phyloP scores from a whole-genome alignment of 305 asterid species.

The Withania somnifera region DNA sequence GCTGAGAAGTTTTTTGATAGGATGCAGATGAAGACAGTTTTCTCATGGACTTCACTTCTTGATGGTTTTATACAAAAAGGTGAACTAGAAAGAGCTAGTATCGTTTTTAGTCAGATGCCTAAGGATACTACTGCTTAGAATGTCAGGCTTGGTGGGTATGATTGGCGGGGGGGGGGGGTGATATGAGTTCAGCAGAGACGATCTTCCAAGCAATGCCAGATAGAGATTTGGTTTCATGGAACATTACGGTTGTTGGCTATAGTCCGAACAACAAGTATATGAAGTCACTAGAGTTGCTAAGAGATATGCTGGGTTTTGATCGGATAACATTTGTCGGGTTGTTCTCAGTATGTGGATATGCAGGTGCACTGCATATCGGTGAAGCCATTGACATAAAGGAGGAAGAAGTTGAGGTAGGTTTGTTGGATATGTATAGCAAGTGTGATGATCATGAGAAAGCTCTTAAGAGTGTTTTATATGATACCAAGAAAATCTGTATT shows the following conservation, averaged over 20 bases:
- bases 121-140: conserved; percentile 18
- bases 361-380: conserved; percentile 5
- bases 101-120: conserved; percentile 13
- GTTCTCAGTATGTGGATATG: conserved; percentile 12
- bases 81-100: conserved; percentile 3
- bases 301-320: conserved; percentile 5
- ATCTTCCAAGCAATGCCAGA: conserved; percentile 14
- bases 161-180: too few species aligned
- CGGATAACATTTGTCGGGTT: conserved; percentile 8
- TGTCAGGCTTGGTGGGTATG: conserved; percentile 17
- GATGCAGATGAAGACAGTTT: neutral
- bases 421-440: conserved; percentile 13
- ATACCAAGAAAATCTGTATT: neutral
- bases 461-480: neutral
- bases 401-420: conserved; percentile 3
- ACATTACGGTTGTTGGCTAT: conserved; percentile 16
- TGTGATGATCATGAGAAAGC: conserved; percentile 5
- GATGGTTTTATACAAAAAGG: conserved; percentile 12
- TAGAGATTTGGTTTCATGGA: conserved; percentile 22
- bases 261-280: conserved; percentile 3
- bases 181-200: conserved; percentile 6
- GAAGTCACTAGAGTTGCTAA: conserved; percentile 5
- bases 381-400: conserved; percentile 9
- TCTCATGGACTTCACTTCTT: conserved; percentile 20
- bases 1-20: conserved; percentile 9